Evolutionary conservation across 768 basidiomycete genomes (phyloP), one percentile per base, ranked within the genome.

Genomic region (Lenzites betulinus): DNA sequence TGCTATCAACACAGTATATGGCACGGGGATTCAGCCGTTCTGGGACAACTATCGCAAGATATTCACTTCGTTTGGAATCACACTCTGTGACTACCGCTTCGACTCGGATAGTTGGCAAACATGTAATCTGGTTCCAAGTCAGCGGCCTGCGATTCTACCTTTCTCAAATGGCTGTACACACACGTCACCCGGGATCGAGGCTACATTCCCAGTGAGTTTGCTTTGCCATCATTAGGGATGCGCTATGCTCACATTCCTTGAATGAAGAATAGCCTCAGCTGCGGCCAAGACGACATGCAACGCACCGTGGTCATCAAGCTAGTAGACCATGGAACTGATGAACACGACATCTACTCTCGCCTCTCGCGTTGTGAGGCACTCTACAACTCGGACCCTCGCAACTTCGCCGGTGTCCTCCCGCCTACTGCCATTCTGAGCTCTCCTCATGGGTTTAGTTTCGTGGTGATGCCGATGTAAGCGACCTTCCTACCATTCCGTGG

Each of bases 381-480:
- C 2, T 52, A 39, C 28, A n/a, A n/a, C n/a, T n/a, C n/a, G n/a
- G 36, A 16, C 4, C 12, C 9, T 5, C 12, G n/a, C 41, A 22
- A 3, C 2, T 38, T 38, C 8, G 36, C n/a, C 3, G 30, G 51
- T 28, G 52, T 53, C 36, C 28, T 53, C 12, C 52, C 52, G n/a
- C 39, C 52, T 16, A 30, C 28, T 12, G 38, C 38, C 9, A 53
- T 53, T 11, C 8, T 53, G 23, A 13, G 9, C 18, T 53, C 52
- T 12, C 52, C 52, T 16, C n/a, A 53, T n/a, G 16, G 39, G 6
- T 53, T 53, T 20, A 20, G 18, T 7, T 53, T 53, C 26, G 38
- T 53, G 15, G 52, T 26, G 1, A 53, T 53, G 52, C 52, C 52
- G 20, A 53, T 16, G 52, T 53, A 25, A 25, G 52, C 25, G 36